Evolutionary conservation across 352 stramenopile genomes (phyloP).

Genomic region (Salisapilia sapeloensis): DNA sequence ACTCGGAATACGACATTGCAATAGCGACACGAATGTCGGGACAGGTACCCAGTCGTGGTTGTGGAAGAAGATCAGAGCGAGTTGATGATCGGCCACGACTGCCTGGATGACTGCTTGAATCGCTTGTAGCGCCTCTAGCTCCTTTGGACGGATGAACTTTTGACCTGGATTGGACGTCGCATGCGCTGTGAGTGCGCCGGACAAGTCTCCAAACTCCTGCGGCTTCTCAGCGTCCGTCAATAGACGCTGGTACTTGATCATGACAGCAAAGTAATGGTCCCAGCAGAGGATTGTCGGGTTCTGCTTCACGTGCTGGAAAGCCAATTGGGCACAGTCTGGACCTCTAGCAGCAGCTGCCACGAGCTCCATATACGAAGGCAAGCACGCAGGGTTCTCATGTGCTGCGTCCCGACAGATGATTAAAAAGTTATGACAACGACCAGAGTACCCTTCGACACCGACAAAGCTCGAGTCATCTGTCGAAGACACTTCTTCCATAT

Average conservation of each 20-base stretch:
- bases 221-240: slow-evolving; percentile 57
- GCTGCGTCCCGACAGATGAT: slow-evolving; percentile 50
- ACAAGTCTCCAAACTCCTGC: too few species aligned
- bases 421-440: slow-evolving; percentile 44
- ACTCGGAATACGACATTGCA: slow-evolving; percentile 71
- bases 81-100: slow-evolving; percentile 49
- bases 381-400: slow-evolving; percentile 54
- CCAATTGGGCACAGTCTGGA: slow-evolving; percentile 47
- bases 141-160: slow-evolving; percentile 63
- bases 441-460: slow-evolving; percentile 4
- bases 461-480: slow-evolving; percentile 3
- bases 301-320: slow-evolving; percentile 78
- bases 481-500: background rate
- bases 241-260: slow-evolving; percentile 71
- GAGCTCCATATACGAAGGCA: slow-evolving; percentile 58
- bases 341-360: slow-evolving; percentile 47
- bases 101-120: slow-evolving; percentile 70
- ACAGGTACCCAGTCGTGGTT: slow-evolving; percentile 76
- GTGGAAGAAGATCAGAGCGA: slow-evolving; percentile 74
- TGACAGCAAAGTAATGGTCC: slow-evolving; percentile 74
- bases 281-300: slow-evolving; percentile 63
- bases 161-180: slow-evolving; percentile 15
- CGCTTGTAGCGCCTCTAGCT: slow-evolving; percentile 63
- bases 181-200: slow-evolving; percentile 1
- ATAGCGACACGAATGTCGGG: slow-evolving; percentile 61